Evolutionary conservation across 2,329 filamentous ascomycete genomes (phyloP), one percentile per base, ranked within the genome.

Genomic region (Aspergillus sergii): DNA sequence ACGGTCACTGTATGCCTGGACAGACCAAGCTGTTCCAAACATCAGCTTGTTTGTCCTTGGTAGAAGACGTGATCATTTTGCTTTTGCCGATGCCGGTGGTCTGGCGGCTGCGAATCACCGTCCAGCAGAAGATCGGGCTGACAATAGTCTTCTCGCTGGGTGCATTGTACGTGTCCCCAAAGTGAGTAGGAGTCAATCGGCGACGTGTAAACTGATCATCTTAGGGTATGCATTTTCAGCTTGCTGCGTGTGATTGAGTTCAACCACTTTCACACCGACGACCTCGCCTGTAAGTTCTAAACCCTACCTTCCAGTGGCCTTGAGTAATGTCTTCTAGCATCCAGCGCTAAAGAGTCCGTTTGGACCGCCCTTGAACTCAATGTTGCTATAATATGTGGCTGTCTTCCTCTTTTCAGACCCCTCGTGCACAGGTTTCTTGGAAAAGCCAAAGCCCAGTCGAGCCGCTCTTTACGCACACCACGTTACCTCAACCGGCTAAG

Each of bases 301-400:
- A 9, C 45, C 10, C 23, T 3, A 10, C n/a, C n/a, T 19, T 9
- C 32, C n/a, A 3, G 19, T 4, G 0, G 5, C 12, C 14, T 46
- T 14, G 3, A 30, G n/a, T 64, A 7, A 64, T 30, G 0, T 2
- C 8, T 11, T 12, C 23, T 58, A 57, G 67, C 63, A 9, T 66
- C 71, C 2, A 75, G 68, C 11, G 71, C 68, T 2, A 72, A 59
- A 39, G 64, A 64, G 57, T 71, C 60, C 36, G 65, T 65, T 41
- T 71, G 66, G 54, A 72, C 64, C 16, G 69, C 71, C 2, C 58
- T 69, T 34, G 68, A 70, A 57, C 61, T 69, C 14, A 64, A 70
- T 21, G 61, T 66, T 5, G 66, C 68, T 10, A 68, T 70, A 12
- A 69, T 70, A 11, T 70, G 68, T 41, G 68, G 68, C 26, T 69